Conservation (phyloP, 2,329 filamentous ascomycete species). For the Westerdykella sp. region DNA sequence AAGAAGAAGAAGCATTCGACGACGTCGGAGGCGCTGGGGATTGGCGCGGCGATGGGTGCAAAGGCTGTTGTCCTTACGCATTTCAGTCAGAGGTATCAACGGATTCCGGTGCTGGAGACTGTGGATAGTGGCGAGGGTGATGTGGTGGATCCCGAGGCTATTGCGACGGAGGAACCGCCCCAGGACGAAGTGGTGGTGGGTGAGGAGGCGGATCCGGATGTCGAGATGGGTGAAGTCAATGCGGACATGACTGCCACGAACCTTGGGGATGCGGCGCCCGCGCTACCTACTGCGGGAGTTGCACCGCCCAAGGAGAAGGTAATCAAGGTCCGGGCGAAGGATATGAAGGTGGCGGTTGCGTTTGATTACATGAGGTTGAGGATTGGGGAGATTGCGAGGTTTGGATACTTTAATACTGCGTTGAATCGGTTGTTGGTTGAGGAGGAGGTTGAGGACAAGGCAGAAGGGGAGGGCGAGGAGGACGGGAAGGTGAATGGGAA, state of each 20-base stretch:
- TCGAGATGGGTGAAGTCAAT: conserved; percentile 7
- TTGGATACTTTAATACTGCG: conserved; percentile 58
- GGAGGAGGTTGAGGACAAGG: conserved; percentile 11
- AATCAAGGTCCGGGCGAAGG: conserved; percentile 38
- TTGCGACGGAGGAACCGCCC: conserved; percentile 11
- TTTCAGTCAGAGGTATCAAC: conserved; percentile 90
- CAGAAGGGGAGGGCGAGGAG: conserved; percentile 4
- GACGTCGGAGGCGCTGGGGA: conserved; percentile 72
- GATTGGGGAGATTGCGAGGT: conserved; percentile 62
- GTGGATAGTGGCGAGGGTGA: conserved; percentile 26
- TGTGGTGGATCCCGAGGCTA: conserved; percentile 8
- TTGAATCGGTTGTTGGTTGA: conserved; percentile 50
- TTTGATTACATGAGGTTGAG: conserved; percentile 75
- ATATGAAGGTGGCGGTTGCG: conserved; percentile 63
- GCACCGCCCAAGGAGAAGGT: conserved; percentile 8
- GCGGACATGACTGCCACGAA: conserved; percentile 16
- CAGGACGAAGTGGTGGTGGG: conserved; percentile 15
- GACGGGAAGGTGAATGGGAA: conserved; percentile 15
- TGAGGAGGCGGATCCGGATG: conserved; percentile 13
- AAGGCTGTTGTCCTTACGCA: conserved; percentile 80
- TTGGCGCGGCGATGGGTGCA: conserved; percentile 74
- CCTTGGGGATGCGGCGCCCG: conserved; percentile 1
- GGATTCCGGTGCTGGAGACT: conserved; percentile 53
- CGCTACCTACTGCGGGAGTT: conserved; percentile 4
- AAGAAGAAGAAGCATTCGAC: conserved; percentile 86